phyloP scores from a whole-genome alignment of 164 flowering plant genomes.

The Taxillus chinensis region DNA sequence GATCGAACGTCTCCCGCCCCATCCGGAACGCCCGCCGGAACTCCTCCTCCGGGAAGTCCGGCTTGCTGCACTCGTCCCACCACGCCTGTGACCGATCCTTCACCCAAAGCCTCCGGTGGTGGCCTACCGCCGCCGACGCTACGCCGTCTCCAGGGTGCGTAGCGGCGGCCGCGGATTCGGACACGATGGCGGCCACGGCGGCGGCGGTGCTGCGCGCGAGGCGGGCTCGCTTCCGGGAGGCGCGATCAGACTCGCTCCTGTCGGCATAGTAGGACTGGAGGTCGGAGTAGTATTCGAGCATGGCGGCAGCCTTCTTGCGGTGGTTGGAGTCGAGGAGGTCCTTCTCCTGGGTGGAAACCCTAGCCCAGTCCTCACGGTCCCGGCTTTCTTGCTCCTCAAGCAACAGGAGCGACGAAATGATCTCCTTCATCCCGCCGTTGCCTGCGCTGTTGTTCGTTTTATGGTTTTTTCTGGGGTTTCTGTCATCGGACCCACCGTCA shows the following conservation, averaged over 20 bases:
- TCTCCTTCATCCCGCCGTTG: slow-evolving; percentile 18
- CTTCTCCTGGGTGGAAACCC: slow-evolving; percentile 14
- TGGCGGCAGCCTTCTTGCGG: slow-evolving; percentile 17
- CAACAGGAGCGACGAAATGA: slow-evolving; percentile 22
- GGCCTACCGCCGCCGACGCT: slow-evolving; percentile 8
- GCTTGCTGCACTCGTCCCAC: slow-evolving; percentile 44
- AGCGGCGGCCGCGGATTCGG: neutral
- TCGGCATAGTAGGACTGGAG: slow-evolving; percentile 17
- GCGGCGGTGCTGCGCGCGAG: slow-evolving; percentile 9
- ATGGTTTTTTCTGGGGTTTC: slow-evolving; percentile 11
- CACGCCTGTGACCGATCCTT: slow-evolving; percentile 35
- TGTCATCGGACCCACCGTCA: neutral
- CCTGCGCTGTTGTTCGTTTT: neutral
- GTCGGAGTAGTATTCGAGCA: slow-evolving; percentile 22
- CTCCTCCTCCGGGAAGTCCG: slow-evolving; percentile 44
- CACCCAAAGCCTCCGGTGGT: slow-evolving; percentile 39
- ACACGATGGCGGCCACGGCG: slow-evolving; percentile 5
- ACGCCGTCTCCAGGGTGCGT: neutral
- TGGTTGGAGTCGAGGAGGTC: slow-evolving; percentile 11
- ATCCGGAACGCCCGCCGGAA: slow-evolving; percentile 41
- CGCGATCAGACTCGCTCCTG: slow-evolving; percentile 11
- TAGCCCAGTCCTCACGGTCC: slow-evolving; percentile 14
- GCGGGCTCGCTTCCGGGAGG: slow-evolving; percentile 16
- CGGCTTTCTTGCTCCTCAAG: slow-evolving; percentile 32
- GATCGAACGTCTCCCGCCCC: slow-evolving; percentile 35